Evolutionary conservation across 192 early-diverging fungal species (phyloP).

Genomic region (Podochytrium sp.): DNA sequence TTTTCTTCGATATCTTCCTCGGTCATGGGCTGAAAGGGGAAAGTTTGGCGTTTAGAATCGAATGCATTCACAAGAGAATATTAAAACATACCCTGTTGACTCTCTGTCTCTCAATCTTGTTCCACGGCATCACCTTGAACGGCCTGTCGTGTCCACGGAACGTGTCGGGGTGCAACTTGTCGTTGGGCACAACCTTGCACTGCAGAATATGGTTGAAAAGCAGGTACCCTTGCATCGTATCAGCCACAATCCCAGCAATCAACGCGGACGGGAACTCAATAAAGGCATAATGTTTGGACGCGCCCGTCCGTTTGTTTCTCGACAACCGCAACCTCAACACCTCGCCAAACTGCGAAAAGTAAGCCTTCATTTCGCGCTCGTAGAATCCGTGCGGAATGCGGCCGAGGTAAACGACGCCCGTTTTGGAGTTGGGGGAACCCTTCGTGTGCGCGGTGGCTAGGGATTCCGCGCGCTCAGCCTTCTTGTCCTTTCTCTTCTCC

Average conservation of each 20-base stretch:
- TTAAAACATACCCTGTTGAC: slow-evolving; percentile 63
- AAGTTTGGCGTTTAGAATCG: too few relatives aligned
- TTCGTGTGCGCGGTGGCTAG: too few relatives aligned
- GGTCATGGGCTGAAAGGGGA: slow-evolving; percentile 46
- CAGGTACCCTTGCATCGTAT: slow-evolving; percentile 80
- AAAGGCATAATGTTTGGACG: slow-evolving; percentile 92
- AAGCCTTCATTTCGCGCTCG: slow-evolving; percentile 86
- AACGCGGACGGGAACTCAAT: slow-evolving; percentile 84
- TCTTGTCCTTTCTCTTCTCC: slow-evolving; percentile 18
- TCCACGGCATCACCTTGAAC: slow-evolving; percentile 66
- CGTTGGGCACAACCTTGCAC: slow-evolving; percentile 64
- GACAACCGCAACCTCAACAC: slow-evolving; percentile 78
- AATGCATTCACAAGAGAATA: neutral
- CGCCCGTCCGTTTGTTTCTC: slow-evolving; percentile 88
- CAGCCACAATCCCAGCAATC: slow-evolving; percentile 90
- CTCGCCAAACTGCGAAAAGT: slow-evolving; percentile 93
- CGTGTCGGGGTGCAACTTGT: slow-evolving; percentile 73
- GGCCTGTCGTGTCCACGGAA: slow-evolving; percentile 75
- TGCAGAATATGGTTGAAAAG: slow-evolving; percentile 30
- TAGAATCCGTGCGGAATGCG: slow-evolving; percentile 96
- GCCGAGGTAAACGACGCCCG: slow-evolving; percentile 86
- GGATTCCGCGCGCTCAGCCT: neutral
- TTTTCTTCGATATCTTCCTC: slow-evolving; percentile 47
- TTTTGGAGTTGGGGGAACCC: slow-evolving; percentile 2
- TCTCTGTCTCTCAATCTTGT: slow-evolving; percentile 59